A percentile compares a stretch with the other conserved stretches of the same genome.
phyloP scores from a whole-genome alignment of 2,329 filamentous ascomycete genomes.

The Aureobasidium sp. region DNA sequence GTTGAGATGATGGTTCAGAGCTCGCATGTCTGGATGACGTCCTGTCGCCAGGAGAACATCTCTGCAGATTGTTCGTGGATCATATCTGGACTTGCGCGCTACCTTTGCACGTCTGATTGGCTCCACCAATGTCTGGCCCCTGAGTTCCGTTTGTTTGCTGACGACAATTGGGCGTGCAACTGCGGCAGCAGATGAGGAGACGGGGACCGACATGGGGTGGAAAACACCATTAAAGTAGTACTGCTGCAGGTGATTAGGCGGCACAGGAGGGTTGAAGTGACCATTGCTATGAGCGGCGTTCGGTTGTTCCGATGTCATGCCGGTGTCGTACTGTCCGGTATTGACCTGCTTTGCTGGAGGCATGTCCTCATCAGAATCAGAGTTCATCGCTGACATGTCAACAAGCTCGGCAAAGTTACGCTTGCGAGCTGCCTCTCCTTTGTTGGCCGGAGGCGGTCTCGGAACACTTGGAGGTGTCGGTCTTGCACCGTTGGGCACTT shows the following conservation, averaged over 20 bases:
- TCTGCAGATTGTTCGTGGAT: slow-evolving; percentile 55
- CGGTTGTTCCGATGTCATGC: background rate
- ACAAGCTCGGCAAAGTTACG: slow-evolving; percentile 48
- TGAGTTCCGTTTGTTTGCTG: slow-evolving; percentile 19
- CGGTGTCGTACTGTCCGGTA: slow-evolving; percentile 1
- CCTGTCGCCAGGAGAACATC: slow-evolving; percentile 57
- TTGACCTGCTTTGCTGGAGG: slow-evolving; percentile 31
- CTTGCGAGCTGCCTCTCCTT: slow-evolving; percentile 51
- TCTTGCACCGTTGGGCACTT: slow-evolving; percentile 14
- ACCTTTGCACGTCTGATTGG: slow-evolving; percentile 42
- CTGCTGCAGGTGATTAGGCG: background rate
- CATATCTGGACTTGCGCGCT: slow-evolving; percentile 47
- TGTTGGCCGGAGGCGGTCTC: slow-evolving; percentile 34
- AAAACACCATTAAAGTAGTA: slow-evolving; percentile 7
- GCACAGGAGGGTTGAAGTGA: background rate
- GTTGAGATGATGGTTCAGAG: slow-evolving; percentile 53
- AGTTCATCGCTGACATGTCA: slow-evolving; percentile 39
- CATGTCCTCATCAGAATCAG: slow-evolving; percentile 42
- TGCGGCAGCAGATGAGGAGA: background rate
- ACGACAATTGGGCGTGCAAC: background rate
- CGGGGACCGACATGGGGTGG: background rate
- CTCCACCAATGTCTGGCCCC: slow-evolving; percentile 34
- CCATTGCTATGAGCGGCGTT: background rate
- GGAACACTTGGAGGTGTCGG: slow-evolving; percentile 16
- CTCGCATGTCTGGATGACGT: slow-evolving; percentile 52